These are phyloP conservation scores for Umbelopsis isabellina DNA, from an alignment of 192 early-diverging fungal species.

Conservation along the genomic window DNA sequence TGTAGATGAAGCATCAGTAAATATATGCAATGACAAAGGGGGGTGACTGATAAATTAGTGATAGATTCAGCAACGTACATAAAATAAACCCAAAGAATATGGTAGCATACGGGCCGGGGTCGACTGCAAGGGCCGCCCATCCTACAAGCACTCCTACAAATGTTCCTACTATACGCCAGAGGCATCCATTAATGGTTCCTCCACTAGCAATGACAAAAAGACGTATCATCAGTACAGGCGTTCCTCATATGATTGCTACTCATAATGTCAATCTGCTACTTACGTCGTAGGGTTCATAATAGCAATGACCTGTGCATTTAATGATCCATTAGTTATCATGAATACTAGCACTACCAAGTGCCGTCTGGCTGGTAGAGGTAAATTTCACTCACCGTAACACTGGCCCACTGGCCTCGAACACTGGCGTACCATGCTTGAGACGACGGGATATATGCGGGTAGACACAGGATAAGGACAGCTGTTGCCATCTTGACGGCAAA, in stretches of 20 bases:
- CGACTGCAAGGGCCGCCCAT: slow-evolving; percentile 34
- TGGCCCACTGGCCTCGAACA: slow-evolving; percentile 55
- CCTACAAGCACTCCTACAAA: slow-evolving; percentile 46
- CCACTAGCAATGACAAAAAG: slow-evolving; percentile 39
- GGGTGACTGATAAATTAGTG: neutral
- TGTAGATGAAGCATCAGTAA: neutral
- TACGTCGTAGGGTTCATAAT: slow-evolving; percentile 42
- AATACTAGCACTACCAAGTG: too few species aligned
- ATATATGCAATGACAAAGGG: too few species aligned
- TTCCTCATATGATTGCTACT: neutral
- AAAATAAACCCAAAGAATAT: slow-evolving; percentile 37
- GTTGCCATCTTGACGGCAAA: slow-evolving; percentile 57
- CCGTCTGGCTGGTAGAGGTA: too few species aligned
- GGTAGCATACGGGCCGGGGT: slow-evolving; percentile 34
- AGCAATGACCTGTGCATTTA: slow-evolving; percentile 37
- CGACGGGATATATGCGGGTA: slow-evolving; percentile 47
- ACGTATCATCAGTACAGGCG: neutral
- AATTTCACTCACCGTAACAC: slow-evolving; percentile 39
- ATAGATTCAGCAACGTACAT: slow-evolving; percentile 17
- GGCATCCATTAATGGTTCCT: slow-evolving; percentile 47
- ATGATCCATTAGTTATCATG: neutral
- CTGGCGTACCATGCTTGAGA: slow-evolving; percentile 26
- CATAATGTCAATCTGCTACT: neutral
- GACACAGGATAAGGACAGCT: slow-evolving; percentile 39
- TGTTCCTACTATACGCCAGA: slow-evolving; percentile 53